Percentiles rank a stretch among this genome's conserved stretches.
Conservation (phyloP, 2,329 filamentous ascomycete genomes). For the Trichoderma sp. region DNA sequence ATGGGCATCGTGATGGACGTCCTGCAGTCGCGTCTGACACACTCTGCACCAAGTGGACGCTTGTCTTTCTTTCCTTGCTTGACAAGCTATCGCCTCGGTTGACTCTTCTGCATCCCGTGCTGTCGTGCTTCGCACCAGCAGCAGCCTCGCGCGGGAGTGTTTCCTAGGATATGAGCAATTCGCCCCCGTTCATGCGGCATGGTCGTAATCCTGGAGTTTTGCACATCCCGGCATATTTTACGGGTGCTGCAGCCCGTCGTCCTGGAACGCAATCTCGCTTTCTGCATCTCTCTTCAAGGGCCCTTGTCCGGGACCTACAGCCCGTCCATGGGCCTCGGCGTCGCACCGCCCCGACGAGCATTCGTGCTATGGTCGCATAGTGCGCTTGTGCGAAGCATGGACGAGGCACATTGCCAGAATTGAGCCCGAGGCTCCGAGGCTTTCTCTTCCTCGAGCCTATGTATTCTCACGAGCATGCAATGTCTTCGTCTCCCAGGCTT, state of each 20-base stretch:
- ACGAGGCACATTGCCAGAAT: background rate
- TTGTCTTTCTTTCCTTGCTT: background rate
- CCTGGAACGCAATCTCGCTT: constrained; percentile 23
- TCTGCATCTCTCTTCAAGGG: constrained; percentile 6
- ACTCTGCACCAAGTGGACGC: background rate
- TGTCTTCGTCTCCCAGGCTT: constrained; percentile 4
- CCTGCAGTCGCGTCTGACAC: constrained; percentile 20
- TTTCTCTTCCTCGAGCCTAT: background rate
- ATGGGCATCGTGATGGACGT: constrained; percentile 14
- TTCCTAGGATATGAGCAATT: background rate
- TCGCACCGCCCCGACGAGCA: constrained; percentile 18
- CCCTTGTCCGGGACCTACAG: constrained; percentile 17
- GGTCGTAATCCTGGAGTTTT: constrained; percentile 13
- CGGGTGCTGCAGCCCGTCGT: constrained; percentile 2
- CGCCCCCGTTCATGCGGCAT: constrained; percentile 17
- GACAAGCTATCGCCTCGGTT: constrained; percentile 5
- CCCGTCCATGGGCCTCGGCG: constrained; percentile 8
- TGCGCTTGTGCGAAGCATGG: background rate
- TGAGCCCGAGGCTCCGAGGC: background rate
- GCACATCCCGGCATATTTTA: background rate
- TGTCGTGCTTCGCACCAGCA: background rate
- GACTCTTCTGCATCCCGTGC: background rate
- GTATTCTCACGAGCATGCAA: background rate
- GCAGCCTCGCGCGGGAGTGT: background rate
- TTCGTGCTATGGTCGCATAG: background rate